Percentiles rank a stretch among this genome's conserved stretches.
phyloP scores from a whole-genome alignment of 805 yeast genomes.

The Hanseniaspora pseudoguilliermondii region DNA sequence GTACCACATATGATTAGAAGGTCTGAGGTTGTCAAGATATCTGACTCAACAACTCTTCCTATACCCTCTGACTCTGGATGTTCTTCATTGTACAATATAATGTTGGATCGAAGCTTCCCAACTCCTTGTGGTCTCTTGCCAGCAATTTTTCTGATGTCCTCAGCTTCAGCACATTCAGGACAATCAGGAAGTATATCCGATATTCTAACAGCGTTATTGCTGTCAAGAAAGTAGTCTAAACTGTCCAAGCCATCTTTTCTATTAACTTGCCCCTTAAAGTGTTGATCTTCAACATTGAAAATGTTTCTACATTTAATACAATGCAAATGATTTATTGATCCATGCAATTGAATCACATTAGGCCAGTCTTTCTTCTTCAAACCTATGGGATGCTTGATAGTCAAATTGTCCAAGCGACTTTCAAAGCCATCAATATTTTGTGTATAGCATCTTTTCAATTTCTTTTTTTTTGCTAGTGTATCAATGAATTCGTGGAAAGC shows the following conservation, averaged over 20 bases:
- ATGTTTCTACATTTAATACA: slow-evolving; percentile 66
- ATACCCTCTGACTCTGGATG: slow-evolving; percentile 85
- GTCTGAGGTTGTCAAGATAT: slow-evolving; percentile 56
- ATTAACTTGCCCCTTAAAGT: slow-evolving; percentile 27
- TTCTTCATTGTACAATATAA: slow-evolving; percentile 58
- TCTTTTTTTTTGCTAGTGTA: slow-evolving; percentile 44
- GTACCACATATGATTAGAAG: slow-evolving; percentile 76
- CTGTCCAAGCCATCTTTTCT: background rate
- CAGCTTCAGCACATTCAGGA: slow-evolving; percentile 49
- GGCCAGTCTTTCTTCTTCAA: slow-evolving; percentile 34
- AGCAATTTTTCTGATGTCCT: slow-evolving; percentile 41
- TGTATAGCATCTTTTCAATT: slow-evolving; percentile 64
- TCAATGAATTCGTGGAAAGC: slow-evolving; percentile 58
- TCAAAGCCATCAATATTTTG: slow-evolving; percentile 83
- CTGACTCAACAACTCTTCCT: slow-evolving; percentile 59
- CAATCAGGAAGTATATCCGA: slow-evolving; percentile 38
- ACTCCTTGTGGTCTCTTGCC: slow-evolving; percentile 54
- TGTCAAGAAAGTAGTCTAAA: slow-evolving; percentile 18
- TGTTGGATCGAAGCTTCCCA: slow-evolving; percentile 52
- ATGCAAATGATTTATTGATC: slow-evolving; percentile 56
- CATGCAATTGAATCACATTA: slow-evolving; percentile 69
- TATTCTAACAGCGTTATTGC: slow-evolving; percentile 15
- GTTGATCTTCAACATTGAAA: slow-evolving; percentile 37
- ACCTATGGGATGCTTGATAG: slow-evolving; percentile 39
- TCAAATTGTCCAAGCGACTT: slow-evolving; percentile 37